Percentiles rank a stretch among this genome's conserved stretches.
phyloP scores from a whole-genome alignment of 148 eudicot species.

The Fagopyrum tataricum region DNA sequence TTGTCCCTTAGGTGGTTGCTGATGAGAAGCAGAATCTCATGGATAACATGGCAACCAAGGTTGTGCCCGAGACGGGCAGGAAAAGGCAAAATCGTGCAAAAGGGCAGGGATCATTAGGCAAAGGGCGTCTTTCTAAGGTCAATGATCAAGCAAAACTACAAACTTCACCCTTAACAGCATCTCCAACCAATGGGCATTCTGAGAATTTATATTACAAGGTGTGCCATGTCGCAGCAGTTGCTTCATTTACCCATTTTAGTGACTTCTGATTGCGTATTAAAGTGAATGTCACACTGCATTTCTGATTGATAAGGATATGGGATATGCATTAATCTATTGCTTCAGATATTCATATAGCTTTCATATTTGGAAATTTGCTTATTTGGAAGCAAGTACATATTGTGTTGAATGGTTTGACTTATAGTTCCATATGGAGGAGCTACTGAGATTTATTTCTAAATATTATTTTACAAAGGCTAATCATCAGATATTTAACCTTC shows the following conservation, averaged over 20 bases:
- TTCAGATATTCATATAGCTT: not conserved
- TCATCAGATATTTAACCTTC: not conserved
- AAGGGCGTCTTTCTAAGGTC: constrained; percentile 67
- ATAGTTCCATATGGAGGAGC: not conserved
- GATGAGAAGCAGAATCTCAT: constrained; percentile 40
- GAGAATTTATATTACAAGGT: constrained; percentile 57
- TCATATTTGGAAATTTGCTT: constrained; percentile 10
- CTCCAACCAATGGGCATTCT: constrained; percentile 55
- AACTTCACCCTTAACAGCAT: constrained; percentile 27
- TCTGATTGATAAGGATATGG: not conserved
- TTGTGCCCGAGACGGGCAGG: constrained; percentile 39
- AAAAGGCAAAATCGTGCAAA: constrained; percentile 84
- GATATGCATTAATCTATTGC: not conserved
- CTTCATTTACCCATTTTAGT: not conserved
- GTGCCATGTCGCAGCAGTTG: constrained; percentile 11
- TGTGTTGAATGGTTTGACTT: constrained; percentile 6
- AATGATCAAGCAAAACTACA: constrained; percentile 52
- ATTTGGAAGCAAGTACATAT: not conserved
- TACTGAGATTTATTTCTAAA: not conserved
- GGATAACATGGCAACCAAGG: constrained; percentile 38
- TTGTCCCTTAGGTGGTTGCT: constrained; percentile 37
- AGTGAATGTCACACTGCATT: not conserved
- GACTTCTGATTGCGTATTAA: not conserved
- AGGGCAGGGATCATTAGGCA: constrained; percentile 52
- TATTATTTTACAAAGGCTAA: not conserved